These are phyloP conservation scores for Silene vulgaris DNA, from an alignment of 179 eudicot species.

Conservation along the genomic window DNA sequence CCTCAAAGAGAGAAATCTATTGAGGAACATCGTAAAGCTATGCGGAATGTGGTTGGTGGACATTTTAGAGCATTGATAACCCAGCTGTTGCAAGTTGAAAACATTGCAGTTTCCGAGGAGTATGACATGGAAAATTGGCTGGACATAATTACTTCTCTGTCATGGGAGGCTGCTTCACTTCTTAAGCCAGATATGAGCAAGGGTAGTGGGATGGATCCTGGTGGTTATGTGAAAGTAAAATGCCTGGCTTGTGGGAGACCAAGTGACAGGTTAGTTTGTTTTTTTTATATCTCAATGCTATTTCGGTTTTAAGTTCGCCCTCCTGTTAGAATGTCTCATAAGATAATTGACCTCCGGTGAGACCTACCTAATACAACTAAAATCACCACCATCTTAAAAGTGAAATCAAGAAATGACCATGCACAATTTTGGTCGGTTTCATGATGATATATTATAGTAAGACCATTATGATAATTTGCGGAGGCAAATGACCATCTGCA, in stretches of 20 bases:
- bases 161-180: conserved; percentile 53
- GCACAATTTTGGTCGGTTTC: background rate
- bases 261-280: conserved; percentile 43
- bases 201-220: conserved; percentile 56
- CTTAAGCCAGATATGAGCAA: conserved; percentile 52
- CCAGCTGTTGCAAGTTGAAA: conserved; percentile 45
- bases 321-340: too few species aligned
- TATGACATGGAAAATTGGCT: conserved; percentile 41
- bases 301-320: background rate
- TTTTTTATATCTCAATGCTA: background rate
- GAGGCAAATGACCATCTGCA: background rate
- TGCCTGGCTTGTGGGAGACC: conserved; percentile 44
- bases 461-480: background rate
- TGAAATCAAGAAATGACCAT: background rate
- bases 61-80: conserved; percentile 47
- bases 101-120: conserved; percentile 33
- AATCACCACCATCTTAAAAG: background rate
- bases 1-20: conserved; percentile 39
- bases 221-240: conserved; percentile 48
- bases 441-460: too few species aligned
- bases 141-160: conserved; percentile 44
- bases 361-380: background rate
- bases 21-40: conserved; percentile 40
- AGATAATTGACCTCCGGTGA: background rate
- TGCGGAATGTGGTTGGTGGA: conserved; percentile 45